These are phyloP conservation scores for Pholiota conissans DNA, from an alignment of 768 basidiomycete species.

Conservation along the genomic window DNA sequence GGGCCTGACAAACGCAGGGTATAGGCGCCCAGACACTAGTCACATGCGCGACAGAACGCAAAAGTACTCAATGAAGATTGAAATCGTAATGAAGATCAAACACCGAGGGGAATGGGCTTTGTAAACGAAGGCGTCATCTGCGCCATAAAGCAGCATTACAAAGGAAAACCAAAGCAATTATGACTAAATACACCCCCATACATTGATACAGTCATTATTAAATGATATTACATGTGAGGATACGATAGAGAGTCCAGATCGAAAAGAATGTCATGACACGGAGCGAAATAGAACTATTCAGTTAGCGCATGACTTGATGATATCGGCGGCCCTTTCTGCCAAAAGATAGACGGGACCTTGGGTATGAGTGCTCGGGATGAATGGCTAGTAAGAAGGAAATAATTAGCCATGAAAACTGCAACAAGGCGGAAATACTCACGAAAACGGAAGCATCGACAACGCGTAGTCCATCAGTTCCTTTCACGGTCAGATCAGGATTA, in stretches of 20 bases:
- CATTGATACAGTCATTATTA: too few relatives aligned
- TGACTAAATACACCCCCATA: too few relatives aligned
- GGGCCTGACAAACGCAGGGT: neutral
- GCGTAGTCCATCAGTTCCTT: conserved; percentile 35
- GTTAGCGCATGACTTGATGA: conserved; percentile 6
- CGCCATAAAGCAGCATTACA: too few relatives aligned
- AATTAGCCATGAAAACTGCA: neutral
- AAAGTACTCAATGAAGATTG: neutral
- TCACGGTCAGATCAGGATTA: conserved; percentile 36
- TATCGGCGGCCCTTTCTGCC: conserved; percentile 34
- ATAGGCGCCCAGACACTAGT: neutral
- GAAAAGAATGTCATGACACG: too few relatives aligned
- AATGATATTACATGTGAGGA: too few relatives aligned
- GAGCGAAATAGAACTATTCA: too few relatives aligned
- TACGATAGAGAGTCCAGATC: too few relatives aligned
- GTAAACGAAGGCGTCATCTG: too few relatives aligned
- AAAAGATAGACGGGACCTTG: conserved; percentile 35
- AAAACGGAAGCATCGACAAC: conserved; percentile 41
- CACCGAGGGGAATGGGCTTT: too few relatives aligned
- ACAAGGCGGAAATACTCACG: conserved; percentile 20
- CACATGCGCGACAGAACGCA: neutral
- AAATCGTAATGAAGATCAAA: too few relatives aligned
- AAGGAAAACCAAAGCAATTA: too few relatives aligned
- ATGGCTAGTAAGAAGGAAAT: conserved; percentile 16
- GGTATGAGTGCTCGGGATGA: conserved; percentile 31